Evolutionary conservation across 2,329 filamentous ascomycete genomes (phyloP), one percentile per base, ranked within the genome.

Genomic region (Neonectria neomacrospora): DNA sequence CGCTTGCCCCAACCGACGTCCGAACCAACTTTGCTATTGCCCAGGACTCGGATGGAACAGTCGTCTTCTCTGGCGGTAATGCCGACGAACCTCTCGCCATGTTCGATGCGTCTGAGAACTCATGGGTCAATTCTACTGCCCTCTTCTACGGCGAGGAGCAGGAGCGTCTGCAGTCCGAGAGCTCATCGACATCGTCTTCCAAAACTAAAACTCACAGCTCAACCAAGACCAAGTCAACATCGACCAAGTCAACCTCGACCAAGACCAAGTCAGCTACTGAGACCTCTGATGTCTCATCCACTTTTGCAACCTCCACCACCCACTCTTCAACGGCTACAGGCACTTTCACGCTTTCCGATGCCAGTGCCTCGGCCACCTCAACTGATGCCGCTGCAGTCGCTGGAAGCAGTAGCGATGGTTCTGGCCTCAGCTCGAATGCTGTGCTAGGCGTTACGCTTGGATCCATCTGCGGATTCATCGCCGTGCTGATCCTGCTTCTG

Each of bases 391-490:
- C 75, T 12, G 64, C 76, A 1, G 65, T 73, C 5, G 69, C 71
- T 14, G 71, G 72, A 11, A 75, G n/a, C 16, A 61, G 59, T 20
- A 60, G 56, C 11, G 65, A 76, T 26, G 73, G 75, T 23, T 77
- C 79, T 41, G 76, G 72, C n/a, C 66, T 77, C 52, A 74, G 76
- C 62, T 74, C 81, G 75, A 81, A 85, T 78, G 69, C 88, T 8
- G 90, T 97, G 28, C 84, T 97, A 1, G 94, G 92, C 34, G 92
- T 92, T 54, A 92, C 92, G 0, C 84, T 98, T 1, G 94, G 94
- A 12, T 89, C 90, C n/a, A 88, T 97, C 22, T 86, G 92, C 55
- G 93, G 91, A 18, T 81, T 93, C 55, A 88, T 91, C 20, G 79
- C 88, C 1, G 75, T 97, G 7, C 81, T 96, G n/a, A 83, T 91